Evolutionary conservation across 768 basidiomycete genomes (phyloP).

Genomic region (Phanerochaete sordida): DNA sequence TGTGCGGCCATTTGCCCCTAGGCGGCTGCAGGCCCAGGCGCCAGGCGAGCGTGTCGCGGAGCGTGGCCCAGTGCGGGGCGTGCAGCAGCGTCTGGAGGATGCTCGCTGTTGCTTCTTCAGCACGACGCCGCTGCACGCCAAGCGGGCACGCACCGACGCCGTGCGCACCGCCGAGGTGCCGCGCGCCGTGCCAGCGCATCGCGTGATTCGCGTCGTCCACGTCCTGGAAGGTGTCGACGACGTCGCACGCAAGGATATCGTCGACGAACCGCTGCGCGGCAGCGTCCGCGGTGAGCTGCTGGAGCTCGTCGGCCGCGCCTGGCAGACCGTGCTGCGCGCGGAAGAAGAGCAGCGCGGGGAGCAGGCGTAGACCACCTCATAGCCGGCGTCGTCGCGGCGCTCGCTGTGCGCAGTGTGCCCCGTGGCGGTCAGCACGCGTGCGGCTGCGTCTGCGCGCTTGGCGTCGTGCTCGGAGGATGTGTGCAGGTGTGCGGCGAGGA

Average conservation of each 20-base stretch:
- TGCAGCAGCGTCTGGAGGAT: conserved; percentile 50
- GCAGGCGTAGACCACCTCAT: conserved; percentile 54
- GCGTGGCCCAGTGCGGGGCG: conserved; percentile 34
- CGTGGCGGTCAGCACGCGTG: conserved; percentile 12
- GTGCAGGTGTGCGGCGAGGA: conserved; percentile 21
- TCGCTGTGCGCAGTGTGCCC: conserved; percentile 13
- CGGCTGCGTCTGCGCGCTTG: conserved; percentile 10
- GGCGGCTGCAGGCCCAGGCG: conserved; percentile 41
- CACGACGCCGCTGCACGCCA: background rate
- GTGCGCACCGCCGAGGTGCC: conserved; percentile 56
- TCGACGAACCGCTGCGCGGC: conserved; percentile 35
- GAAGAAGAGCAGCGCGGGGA: conserved; percentile 50
- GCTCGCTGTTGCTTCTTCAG: conserved; percentile 36
- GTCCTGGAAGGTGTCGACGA: conserved; percentile 34
- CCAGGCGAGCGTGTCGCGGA: conserved; percentile 47
- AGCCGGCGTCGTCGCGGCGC: conserved; percentile 40
- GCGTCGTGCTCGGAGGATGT: background rate
- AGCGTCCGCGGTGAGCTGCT: conserved; percentile 32
- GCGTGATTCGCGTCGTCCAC: conserved; percentile 41
- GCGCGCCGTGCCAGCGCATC: conserved; percentile 58
- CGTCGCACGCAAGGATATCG: conserved; percentile 45
- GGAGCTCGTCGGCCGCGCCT: background rate
- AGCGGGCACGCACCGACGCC: conserved; percentile 43
- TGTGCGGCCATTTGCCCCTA: conserved; percentile 51
- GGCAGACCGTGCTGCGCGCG: conserved; percentile 25